Evolutionary conservation across 108 stramenopile species (phyloP), one percentile per base, ranked within the genome.

Genomic region (Skeletonema menzelii): DNA sequence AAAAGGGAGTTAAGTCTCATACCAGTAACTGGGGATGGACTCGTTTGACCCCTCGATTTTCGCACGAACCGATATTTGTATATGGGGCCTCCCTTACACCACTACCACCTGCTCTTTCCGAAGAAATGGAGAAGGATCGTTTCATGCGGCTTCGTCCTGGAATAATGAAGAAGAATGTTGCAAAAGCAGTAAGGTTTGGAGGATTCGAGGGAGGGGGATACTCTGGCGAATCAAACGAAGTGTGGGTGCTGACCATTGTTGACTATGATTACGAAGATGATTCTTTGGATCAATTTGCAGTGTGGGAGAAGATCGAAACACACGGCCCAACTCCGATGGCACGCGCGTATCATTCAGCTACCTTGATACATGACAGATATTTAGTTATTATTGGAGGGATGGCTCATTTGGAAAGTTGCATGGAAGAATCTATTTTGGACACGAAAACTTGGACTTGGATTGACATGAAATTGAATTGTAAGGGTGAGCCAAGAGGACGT

Each of bases 121-220:
- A 1, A 37, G 35, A 35, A 35, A 61, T 72, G 42, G 70, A 72
- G 19, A 56, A 35, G 37, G 19, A 58, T 59, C 76, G 82, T 24
- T 63, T 19, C 27, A 59, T 59, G 19, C 20, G 12, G 28, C 5
- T 10, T 22, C 49, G 49, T 22, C 22, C 49, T 24, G 49, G 20
- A 8, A 11, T 53, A 3, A 24, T 53, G 1, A 22, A 53, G 8
- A 20, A 10, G 49, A 53, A 53, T 53, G 49, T 53, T 2, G 19
- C 49, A 22, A 53, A 53, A 22, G 88, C 88, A 19, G 31, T 89
- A 13, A 70, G 80, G 19, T 87, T 89, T 68, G 88, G 88, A 19
- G 88, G 88, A 8, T 89, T 89, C 59, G 72, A 60, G n/a, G 60
- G 70, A 26, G 88, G 88, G 15, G 88, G 88, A 12, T 89, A 89